phyloP scores from a whole-genome alignment of 768 basidiomycete genomes.

The Paxillus involutus region DNA sequence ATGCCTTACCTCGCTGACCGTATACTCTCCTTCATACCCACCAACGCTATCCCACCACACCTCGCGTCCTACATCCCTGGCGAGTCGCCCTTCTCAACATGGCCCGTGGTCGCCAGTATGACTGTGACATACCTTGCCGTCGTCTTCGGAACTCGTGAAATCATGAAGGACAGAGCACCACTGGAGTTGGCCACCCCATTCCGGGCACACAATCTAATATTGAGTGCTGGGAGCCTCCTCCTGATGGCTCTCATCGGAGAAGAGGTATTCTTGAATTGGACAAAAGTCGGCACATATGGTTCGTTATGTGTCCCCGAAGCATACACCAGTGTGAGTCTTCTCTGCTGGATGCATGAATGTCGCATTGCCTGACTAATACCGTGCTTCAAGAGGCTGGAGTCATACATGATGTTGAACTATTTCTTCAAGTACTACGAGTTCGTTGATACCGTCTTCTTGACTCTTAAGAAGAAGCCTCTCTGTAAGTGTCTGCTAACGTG shows the following conservation, averaged over 20 bases:
- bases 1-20: conserved; percentile 75
- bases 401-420: conserved; percentile 97
- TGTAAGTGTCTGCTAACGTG: conserved; percentile 45
- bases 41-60: conserved; percentile 53
- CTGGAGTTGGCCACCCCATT: conserved; percentile 76
- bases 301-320: conserved; percentile 70
- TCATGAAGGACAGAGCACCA: conserved; percentile 77
- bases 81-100: conserved; percentile 78
- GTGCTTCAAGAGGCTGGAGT: conserved; percentile 68
- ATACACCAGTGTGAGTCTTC: conserved; percentile 76
- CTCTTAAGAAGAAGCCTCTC: conserved; percentile 94
- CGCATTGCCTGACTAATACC: conserved; percentile 1
- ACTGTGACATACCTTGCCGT: conserved; percentile 78
- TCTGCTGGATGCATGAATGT: not conserved
- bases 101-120: conserved; percentile 61
- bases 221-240: conserved; percentile 76
- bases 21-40: conserved; percentile 52
- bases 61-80: conserved; percentile 69
- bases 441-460: conserved; percentile 92
- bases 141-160: conserved; percentile 79
- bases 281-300: conserved; percentile 71
- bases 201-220: conserved; percentile 83
- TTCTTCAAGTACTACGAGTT: conserved; percentile 96
- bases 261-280: conserved; percentile 79
- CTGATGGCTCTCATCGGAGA: conserved; percentile 83